These are phyloP conservation scores for Chlorella sp. DNA, from an alignment of 139 green algal genomes.

Conservation along the genomic window DNA sequence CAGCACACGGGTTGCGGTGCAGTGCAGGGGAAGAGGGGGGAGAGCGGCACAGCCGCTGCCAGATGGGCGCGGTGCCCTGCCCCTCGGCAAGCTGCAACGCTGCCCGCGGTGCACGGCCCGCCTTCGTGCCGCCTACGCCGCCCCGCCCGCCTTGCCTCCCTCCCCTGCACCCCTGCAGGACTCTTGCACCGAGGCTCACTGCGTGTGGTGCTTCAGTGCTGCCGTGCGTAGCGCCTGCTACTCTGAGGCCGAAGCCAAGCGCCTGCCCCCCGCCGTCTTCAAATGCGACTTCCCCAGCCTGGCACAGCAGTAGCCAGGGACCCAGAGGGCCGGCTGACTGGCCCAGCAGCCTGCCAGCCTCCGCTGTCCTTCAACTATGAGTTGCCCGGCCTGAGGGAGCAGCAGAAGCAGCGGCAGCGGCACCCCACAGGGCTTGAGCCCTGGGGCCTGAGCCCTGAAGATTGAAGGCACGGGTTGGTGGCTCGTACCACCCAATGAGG, in stretches of 20 bases:
- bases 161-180: background rate
- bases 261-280: slow-evolving; percentile 49
- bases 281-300: slow-evolving; percentile 39
- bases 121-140: background rate
- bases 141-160: background rate
- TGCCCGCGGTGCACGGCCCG: background rate
- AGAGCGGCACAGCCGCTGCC: too few relatives aligned
- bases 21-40: too few relatives aligned
- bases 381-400: background rate
- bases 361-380: background rate
- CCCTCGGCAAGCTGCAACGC: background rate
- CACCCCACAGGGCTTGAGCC: too few relatives aligned
- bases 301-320: background rate
- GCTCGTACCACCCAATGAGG: too few relatives aligned
- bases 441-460: too few relatives aligned
- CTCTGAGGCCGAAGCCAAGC: slow-evolving; percentile 34
- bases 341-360: background rate
- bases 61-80: background rate
- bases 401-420: too few relatives aligned
- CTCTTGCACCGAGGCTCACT: background rate
- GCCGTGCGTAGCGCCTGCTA: slow-evolving; percentile 46
- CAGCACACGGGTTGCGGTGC: too few relatives aligned
- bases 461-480: too few relatives aligned
- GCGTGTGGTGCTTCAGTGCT: slow-evolving; percentile 42
- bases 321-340: background rate